These are phyloP conservation scores for Cystobasidium pallidum DNA, from an alignment of 1,284 basidiomycete genomes.

Conservation along the genomic window DNA sequence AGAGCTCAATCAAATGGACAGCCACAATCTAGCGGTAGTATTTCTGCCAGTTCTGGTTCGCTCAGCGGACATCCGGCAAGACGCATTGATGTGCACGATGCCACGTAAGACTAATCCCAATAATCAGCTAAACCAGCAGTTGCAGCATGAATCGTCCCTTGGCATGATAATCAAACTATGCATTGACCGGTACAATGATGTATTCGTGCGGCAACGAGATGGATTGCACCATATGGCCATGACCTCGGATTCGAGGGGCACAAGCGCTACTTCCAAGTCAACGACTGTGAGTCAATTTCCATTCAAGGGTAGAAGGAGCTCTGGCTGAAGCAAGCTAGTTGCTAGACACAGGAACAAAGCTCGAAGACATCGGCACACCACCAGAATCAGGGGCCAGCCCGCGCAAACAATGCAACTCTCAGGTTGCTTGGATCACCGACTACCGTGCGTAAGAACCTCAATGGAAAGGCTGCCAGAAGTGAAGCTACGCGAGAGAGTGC, in stretches of 20 bases:
- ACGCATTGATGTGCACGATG: conserved; percentile 38
- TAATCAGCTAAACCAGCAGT: background rate
- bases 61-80: conserved; percentile 39
- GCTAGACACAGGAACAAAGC: background rate
- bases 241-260: background rate
- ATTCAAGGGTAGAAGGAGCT: background rate
- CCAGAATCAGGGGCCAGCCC: background rate
- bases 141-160: conserved; percentile 2
- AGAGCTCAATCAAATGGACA: conserved; percentile 48
- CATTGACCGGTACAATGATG: conserved; percentile 8
- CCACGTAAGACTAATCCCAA: background rate
- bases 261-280: background rate
- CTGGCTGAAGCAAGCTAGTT: background rate
- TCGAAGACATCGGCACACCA: background rate
- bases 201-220: background rate
- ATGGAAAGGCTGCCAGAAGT: background rate
- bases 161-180: conserved; percentile 16
- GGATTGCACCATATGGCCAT: too few species aligned
- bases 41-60: conserved; percentile 47
- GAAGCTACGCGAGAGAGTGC: conserved; percentile 13
- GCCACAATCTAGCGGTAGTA: conserved; percentile 50
- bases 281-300: background rate
- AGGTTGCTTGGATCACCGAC: conserved; percentile 3
- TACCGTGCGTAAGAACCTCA: background rate
- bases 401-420: background rate